A percentile compares a stretch with the other conserved stretches of the same genome.
phyloP scores from a whole-genome alignment of 495 filamentous ascomycete genomes.

The Entonaema liquescens region DNA sequence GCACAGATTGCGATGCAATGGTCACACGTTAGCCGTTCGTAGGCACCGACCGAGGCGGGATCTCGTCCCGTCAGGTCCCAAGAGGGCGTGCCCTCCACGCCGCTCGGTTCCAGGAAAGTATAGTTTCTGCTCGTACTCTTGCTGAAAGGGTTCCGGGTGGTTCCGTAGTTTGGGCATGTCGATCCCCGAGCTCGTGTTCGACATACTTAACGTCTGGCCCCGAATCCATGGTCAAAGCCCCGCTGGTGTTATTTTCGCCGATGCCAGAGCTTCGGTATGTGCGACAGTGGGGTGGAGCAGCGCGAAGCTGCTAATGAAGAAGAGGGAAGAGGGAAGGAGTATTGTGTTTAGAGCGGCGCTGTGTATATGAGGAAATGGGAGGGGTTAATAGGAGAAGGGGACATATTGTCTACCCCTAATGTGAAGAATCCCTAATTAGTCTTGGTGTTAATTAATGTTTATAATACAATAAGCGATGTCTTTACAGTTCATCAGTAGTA shows the following conservation, averaged over 20 bases:
- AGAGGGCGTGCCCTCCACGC: conserved; percentile 13
- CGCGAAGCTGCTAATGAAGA: background rate
- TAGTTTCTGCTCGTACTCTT: background rate
- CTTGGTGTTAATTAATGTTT: no score
- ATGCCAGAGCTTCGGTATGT: background rate
- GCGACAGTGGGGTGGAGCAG: conserved; percentile 35
- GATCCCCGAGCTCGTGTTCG: conserved; percentile 13
- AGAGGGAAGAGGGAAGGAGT: conserved; percentile 8
- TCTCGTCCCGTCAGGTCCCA: conserved; percentile 1
- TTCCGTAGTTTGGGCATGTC: conserved; percentile 12
- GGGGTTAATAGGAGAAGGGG: background rate
- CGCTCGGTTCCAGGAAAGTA: conserved; percentile 19
- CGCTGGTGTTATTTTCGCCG: conserved; percentile 32
- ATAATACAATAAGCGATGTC: background rate
- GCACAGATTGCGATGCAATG: background rate
- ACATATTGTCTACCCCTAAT: no score
- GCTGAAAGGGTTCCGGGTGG: conserved; percentile 14
- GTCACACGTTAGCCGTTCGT: background rate
- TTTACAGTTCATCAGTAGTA: background rate
- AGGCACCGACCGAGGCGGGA: background rate
- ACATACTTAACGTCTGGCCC: conserved; percentile 3
- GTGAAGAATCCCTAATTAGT: no score
- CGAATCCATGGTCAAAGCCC: background rate
- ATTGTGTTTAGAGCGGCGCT: background rate
- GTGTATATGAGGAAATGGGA: no score